Evolutionary conservation across 805 yeast genomes (phyloP).

Genomic region (Schwanniomyces polymorphus): DNA sequence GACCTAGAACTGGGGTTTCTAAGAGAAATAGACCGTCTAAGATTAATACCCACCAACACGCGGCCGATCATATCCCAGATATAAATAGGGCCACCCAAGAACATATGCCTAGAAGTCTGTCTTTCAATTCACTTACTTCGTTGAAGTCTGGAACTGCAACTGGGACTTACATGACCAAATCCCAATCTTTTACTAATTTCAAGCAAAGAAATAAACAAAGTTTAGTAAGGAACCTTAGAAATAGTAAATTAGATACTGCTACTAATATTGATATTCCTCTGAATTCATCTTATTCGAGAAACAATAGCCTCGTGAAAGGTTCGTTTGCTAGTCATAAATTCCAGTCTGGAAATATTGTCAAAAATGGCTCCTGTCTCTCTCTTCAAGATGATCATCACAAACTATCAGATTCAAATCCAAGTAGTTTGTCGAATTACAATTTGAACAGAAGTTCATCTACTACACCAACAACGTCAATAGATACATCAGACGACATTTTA

Average conservation of each 20-base stretch:
- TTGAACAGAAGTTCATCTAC: conserved; percentile 22
- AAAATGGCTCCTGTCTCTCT: conserved; percentile 1
- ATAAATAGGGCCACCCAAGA: conserved; percentile 1
- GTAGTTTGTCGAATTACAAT: conserved; percentile 21
- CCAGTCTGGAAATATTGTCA: conserved; percentile 6
- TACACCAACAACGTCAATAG: conserved; percentile 34
- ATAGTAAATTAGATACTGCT: conserved; percentile 23
- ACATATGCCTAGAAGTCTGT: conserved; percentile 6
- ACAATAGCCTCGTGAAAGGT: background rate
- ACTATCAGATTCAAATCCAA: conserved; percentile 17
- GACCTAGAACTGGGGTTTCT: conserved; percentile 44
- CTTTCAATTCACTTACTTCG: conserved; percentile 7
- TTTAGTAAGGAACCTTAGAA: conserved; percentile 21
- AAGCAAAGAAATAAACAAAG: conserved; percentile 18
- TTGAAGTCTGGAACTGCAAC: conserved; percentile 1
- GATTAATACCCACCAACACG: conserved; percentile 6
- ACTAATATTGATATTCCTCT: conserved; percentile 16
- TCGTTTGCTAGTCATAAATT: background rate
- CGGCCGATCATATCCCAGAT: background rate
- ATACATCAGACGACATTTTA: conserved; percentile 7
- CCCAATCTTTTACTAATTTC: conserved; percentile 13
- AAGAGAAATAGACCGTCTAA: conserved; percentile 40
- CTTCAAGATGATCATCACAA: conserved; percentile 1
- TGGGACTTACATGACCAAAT: conserved; percentile 5
- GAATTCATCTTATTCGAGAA: background rate